These are phyloP conservation scores for Excoecaria agallocha DNA, from an alignment of 345 rosid genomes.

Conservation along the genomic window DNA sequence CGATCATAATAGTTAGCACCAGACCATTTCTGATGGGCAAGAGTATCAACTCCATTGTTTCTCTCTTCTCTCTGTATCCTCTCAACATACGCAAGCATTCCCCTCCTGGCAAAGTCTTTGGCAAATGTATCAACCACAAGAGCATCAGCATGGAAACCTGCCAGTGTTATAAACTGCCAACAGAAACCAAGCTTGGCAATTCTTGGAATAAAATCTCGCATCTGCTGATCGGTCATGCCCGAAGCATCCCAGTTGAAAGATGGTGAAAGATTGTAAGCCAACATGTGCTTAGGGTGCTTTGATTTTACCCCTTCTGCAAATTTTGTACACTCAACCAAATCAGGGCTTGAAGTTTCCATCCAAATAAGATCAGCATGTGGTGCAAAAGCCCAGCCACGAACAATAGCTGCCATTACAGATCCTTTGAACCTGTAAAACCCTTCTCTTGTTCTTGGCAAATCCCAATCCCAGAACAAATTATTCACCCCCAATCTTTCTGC, in stretches of 20 bases:
- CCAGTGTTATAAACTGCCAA: constrained; percentile 97
- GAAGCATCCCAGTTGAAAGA: constrained; percentile 98
- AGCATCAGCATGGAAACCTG: constrained; percentile 92
- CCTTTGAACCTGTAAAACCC: constrained; percentile 94
- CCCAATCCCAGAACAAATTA: constrained; percentile 98
- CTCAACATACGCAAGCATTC: constrained; percentile 96
- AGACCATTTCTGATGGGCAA: constrained; percentile 98
- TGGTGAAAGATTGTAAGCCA: constrained; percentile 91
- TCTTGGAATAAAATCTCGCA: constrained; percentile 80
- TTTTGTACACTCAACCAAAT: constrained; percentile 66
- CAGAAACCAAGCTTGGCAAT: constrained; percentile 79
- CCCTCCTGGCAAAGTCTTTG: constrained; percentile 69
- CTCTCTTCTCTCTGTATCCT: constrained; percentile 96
- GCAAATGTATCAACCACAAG: constrained; percentile 83
- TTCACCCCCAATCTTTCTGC: constrained; percentile 66
- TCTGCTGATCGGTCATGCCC: constrained; percentile 76
- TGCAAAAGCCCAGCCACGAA: constrained; percentile 92
- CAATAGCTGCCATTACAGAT: constrained; percentile 72
- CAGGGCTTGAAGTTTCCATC: constrained; percentile 95
- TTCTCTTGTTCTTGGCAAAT: constrained; percentile 88
- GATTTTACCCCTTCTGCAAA: constrained; percentile 78
- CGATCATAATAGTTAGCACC: constrained; percentile 89
- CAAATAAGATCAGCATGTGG: constrained; percentile 75
- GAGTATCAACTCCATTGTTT: constrained; percentile 87
- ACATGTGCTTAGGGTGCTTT: constrained; percentile 66